Percentiles rank a stretch among this genome's conserved stretches.
Conservation (phyloP, 345 rosid genomes). For the Populus nigra region DNA sequence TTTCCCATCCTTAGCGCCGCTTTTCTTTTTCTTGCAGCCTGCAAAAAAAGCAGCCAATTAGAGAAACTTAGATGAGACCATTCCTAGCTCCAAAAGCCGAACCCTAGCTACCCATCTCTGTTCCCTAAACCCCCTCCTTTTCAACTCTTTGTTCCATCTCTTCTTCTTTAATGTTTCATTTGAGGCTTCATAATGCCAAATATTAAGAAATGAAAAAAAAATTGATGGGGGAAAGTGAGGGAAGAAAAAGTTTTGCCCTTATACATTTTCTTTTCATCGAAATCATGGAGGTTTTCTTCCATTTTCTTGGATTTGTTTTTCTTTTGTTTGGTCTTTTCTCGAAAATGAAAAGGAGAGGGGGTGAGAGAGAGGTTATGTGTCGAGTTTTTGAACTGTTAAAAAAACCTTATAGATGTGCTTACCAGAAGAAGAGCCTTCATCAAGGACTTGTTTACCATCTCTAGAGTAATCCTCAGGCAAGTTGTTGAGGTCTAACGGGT, state of each 20-base stretch:
- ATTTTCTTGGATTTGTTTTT: not conserved
- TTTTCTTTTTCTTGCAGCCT: conserved; percentile 58
- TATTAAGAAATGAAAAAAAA: not conserved
- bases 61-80: conserved; percentile 39
- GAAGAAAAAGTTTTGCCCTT: not conserved
- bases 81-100: conserved; percentile 31
- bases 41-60: conserved; percentile 34
- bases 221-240: not conserved
- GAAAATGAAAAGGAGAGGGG: not conserved
- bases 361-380: not conserved
- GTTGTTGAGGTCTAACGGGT: conserved; percentile 93
- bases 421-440: conserved; percentile 68
- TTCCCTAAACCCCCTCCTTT: not conserved
- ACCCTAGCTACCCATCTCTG: conserved; percentile 32
- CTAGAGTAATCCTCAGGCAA: conserved; percentile 72
- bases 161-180: not conserved
- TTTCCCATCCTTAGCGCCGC: conserved; percentile 69
- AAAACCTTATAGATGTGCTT: not conserved
- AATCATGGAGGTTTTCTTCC: not conserved
- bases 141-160: not conserved
- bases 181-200: conserved; percentile 2
- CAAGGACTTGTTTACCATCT: conserved; percentile 55
- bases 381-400: not conserved
- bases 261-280: not conserved
- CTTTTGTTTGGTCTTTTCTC: not conserved